Base-by-base conservation (phyloP, 306 rosid genomes). In the Boehmeria nivea region DNA sequence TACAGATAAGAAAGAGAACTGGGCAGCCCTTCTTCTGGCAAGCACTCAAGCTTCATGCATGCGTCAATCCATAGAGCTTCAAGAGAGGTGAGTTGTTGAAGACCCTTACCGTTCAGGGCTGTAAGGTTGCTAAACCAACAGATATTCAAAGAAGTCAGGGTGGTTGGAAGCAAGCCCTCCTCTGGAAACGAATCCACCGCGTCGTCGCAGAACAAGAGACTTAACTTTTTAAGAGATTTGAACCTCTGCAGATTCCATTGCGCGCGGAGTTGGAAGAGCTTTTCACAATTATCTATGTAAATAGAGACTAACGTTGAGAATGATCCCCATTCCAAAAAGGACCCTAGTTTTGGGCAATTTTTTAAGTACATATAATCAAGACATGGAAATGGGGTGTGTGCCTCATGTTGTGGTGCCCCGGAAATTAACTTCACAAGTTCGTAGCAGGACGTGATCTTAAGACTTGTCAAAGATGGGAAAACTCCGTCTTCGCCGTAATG, bases 381-480 rank as follows among this genome's bases (percentile, higher is more conserved):
- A 12, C 45, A 3, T 31, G 55, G 65, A 46, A 60, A 60, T 50
- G 27, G 63, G 51, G 52, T 70, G 6, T 25, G 6, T 39, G 37
- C 24, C 0, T 26, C 51, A 58, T 5, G 39, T 66, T 58, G 54
- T n/a, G n/a, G n/a, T n/a, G 72, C 72, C 36, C 27, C 56, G 16
- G 19, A 23, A 57, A 67, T n/a, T n/a, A n/a, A n/a, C n/a, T n/a
- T n/a, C 70, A 70, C 57, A n/a, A n/a, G n/a, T n/a, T n/a, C n/a
- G n/a, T n/a, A n/a, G n/a, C n/a, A n/a, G n/a, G n/a, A n/a, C n/a
- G n/a, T n/a, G n/a, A n/a, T n/a, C n/a, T n/a, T n/a, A n/a, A n/a
- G n/a, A n/a, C n/a, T n/a, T n/a, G n/a, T n/a, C n/a, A n/a, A n/a
- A n/a, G n/a, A n/a, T n/a, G n/a, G n/a, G n/a, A n/a, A n/a, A n/a